Conservation (phyloP, 2,329 filamentous ascomycete genomes). For the Pestalotiopsis fici region DNA sequence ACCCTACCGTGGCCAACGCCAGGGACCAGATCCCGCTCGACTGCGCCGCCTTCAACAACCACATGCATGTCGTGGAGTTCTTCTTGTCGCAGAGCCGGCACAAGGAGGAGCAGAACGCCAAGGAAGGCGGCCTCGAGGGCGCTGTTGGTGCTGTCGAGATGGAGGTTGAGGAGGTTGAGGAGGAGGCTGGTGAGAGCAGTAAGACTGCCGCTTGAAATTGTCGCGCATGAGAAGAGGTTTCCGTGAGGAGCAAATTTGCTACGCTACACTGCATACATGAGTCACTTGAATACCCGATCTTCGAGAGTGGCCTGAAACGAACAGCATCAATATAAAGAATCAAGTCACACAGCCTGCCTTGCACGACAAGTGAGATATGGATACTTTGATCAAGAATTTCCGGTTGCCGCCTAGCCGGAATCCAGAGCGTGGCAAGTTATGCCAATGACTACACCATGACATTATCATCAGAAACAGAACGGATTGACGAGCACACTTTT, state of each 20-base stretch:
- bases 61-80: conserved; percentile 65
- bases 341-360: not conserved
- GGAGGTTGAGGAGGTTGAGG: conserved; percentile 14
- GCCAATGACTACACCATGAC: too few relatives aligned
- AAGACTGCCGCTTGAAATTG: not conserved
- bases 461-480: too few relatives aligned
- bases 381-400: not conserved
- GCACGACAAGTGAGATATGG: too few relatives aligned
- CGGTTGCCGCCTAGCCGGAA: too few relatives aligned
- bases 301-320: not conserved
- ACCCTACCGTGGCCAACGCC: conserved; percentile 76
- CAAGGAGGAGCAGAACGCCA: conserved; percentile 49
- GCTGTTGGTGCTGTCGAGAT: conserved; percentile 33
- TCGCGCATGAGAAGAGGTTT: too few relatives aligned
- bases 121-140: conserved; percentile 40
- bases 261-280: not conserved
- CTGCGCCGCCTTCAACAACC: conserved; percentile 70
- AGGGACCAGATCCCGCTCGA: conserved; percentile 82
- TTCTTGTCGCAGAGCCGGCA: conserved; percentile 52
- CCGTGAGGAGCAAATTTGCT: not conserved
- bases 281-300: not conserved
- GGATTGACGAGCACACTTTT: not conserved
- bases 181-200: not conserved
- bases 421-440: too few relatives aligned
- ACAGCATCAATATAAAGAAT: not conserved